Conservation (phyloP, 495 filamentous ascomycete genomes). For the Hyaloscypha bicolor region DNA sequence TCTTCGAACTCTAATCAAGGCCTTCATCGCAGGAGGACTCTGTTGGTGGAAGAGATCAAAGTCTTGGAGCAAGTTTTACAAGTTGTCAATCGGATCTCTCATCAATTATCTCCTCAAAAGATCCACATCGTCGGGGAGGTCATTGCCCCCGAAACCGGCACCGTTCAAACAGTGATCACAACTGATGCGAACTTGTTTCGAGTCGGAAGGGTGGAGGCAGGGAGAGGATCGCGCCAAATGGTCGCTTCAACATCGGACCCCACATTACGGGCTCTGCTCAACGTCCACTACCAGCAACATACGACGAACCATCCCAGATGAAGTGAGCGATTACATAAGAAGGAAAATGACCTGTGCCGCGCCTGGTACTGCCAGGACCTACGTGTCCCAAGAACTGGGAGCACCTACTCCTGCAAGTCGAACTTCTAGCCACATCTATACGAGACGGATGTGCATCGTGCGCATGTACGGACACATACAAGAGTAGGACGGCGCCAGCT, state of each 20-base stretch:
- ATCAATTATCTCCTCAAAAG: slow-evolving; percentile 36
- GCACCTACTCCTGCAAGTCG: slow-evolving; percentile 20
- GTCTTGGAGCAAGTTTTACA: slow-evolving; percentile 38
- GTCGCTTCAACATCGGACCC: slow-evolving; percentile 37
- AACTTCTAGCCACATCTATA: slow-evolving; percentile 32
- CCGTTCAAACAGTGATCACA: slow-evolving; percentile 41
- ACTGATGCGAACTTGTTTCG: slow-evolving; percentile 40
- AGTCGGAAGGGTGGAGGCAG: slow-evolving; percentile 35
- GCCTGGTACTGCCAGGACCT: slow-evolving; percentile 2
- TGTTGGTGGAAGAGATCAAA: slow-evolving; percentile 36
- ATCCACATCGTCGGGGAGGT: slow-evolving; percentile 37
- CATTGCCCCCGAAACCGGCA: slow-evolving; percentile 37
- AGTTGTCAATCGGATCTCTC: slow-evolving; percentile 37
- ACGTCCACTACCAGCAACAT: slow-evolving; percentile 39
- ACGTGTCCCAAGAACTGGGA: slow-evolving; percentile 22
- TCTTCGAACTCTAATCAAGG: slow-evolving; percentile 27
- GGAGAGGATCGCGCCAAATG: slow-evolving; percentile 34
- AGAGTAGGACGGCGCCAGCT: slow-evolving; percentile 24
- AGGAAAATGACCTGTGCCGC: too few species aligned
- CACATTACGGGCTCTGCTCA: slow-evolving; percentile 31
- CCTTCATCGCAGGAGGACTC: slow-evolving; percentile 25
- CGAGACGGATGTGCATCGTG: slow-evolving; percentile 29
- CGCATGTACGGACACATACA: slow-evolving; percentile 27
- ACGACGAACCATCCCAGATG: too few species aligned
- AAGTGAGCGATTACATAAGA: too few species aligned